phyloP scores from a whole-genome alignment of 805 yeast genomes.

The Yamadazyma takamatsuzukensis region DNA sequence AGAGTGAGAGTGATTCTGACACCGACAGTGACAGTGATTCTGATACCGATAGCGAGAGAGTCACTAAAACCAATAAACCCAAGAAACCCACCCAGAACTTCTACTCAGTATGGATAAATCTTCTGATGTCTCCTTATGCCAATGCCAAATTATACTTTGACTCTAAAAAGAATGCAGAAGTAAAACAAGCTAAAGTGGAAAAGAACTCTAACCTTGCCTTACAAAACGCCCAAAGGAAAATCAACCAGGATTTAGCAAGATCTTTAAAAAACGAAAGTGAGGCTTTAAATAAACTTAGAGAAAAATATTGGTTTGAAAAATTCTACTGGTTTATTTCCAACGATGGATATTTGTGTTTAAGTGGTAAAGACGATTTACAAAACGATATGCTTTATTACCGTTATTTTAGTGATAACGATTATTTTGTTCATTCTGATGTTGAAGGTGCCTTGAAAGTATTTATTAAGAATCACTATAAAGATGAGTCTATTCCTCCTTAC shows the following conservation, averaged over 20 bases:
- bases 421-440: constrained; percentile 68
- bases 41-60: constrained; percentile 12
- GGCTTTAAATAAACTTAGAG: constrained; percentile 56
- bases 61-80: constrained; percentile 13
- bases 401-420: constrained; percentile 70
- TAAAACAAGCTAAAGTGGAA: constrained; percentile 77
- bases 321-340: constrained; percentile 91
- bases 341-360: constrained; percentile 82
- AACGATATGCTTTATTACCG: constrained; percentile 76
- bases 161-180: constrained; percentile 67
- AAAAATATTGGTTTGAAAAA: constrained; percentile 89
- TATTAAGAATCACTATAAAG: constrained; percentile 72
- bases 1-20: constrained; percentile 36
- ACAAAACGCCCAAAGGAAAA: constrained; percentile 76
- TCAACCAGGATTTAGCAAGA: constrained; percentile 65
- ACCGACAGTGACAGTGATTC: constrained; percentile 21
- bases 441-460: constrained; percentile 75
- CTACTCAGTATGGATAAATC: constrained; percentile 58
- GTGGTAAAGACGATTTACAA: constrained; percentile 81
- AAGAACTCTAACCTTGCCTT: constrained; percentile 74
- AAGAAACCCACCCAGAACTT: constrained; percentile 4
- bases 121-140: constrained; percentile 75
- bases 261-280: constrained; percentile 52
- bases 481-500: constrained; percentile 75
- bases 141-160: constrained; percentile 82